Base-by-base conservation (phyloP, 2,329 filamentous ascomycete genomes). In the Magnaporthales sp. region DNA sequence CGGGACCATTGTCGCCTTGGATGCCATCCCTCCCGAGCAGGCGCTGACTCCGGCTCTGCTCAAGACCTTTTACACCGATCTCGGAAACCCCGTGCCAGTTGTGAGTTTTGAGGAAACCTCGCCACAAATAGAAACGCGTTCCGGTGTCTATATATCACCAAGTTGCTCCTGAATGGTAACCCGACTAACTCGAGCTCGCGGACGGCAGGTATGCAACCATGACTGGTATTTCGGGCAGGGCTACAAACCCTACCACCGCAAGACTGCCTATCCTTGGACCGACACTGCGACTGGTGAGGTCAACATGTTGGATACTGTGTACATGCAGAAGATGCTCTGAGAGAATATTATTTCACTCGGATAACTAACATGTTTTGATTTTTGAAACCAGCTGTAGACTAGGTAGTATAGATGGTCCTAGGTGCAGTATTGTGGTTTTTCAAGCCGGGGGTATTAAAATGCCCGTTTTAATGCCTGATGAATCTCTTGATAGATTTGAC, bases 1-100 rank as follows among this genome's bases (percentile, higher is more conserved):
- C 66, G 75, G 72, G n/a, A 74, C 71, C 11, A 70, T 72, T 56
- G 67, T 77, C 62, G 75, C 74, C 13, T 72, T 81, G 38, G 78
- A 80, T 68, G 79, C 78, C 6, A 63, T 74, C 19, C 56, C 71
- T 1, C 73, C 71, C 61, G 71, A 74, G 38, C 72, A 72, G 31
- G 74, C 77, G 66, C 67, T 70, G n/a, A 69, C 69, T n/a, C 71
- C 73, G 29, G 67, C 70, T 51, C 68, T 67, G 62, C 31, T 70
- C n/a, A 65, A 70, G 19, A 66, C 69, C 15, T 66, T 75, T 31
- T 76, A 75, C 64, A 71, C 73, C 15, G 69, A 73, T 11, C 68
- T 69, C 22, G 73, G 74, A 15, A 62, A 72, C 32, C 69, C 71
- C 51, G 67, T 68, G 13, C 74, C 76, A 19, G 67, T 66, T 46